Conservation (phyloP, 2,329 filamentous ascomycete species). For the Aulographum hederae region DNA sequence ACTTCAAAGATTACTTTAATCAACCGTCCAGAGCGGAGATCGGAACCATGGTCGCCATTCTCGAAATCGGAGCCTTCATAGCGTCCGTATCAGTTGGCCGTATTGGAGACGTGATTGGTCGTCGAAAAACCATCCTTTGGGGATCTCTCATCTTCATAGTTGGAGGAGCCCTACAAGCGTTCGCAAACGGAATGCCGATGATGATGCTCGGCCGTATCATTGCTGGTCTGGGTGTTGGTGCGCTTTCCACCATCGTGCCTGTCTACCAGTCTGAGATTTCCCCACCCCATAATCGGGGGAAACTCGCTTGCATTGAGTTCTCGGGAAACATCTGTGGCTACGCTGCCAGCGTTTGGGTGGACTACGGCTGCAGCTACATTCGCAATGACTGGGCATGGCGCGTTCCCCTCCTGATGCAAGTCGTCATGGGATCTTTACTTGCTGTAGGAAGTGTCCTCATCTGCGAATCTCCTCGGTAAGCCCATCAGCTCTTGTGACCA, state of each 20-base stretch:
- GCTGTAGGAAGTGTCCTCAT: slow-evolving; percentile 79
- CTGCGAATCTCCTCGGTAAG: slow-evolving; percentile 82
- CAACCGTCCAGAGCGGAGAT: slow-evolving; percentile 75
- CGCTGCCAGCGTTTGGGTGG: slow-evolving; percentile 92
- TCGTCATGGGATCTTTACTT: slow-evolving; percentile 77
- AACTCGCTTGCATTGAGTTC: slow-evolving; percentile 94
- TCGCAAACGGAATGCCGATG: slow-evolving; percentile 69
- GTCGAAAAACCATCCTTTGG: slow-evolving; percentile 79
- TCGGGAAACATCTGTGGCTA: slow-evolving; percentile 95
- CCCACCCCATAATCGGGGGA: slow-evolving; percentile 86
- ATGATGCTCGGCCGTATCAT: slow-evolving; percentile 44
- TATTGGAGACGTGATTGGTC: slow-evolving; percentile 80
- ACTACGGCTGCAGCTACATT: slow-evolving; percentile 92
- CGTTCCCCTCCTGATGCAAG: slow-evolving; percentile 77
- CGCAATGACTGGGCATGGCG: slow-evolving; percentile 76
- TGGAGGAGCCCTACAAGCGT: slow-evolving; percentile 71
- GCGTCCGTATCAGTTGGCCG: slow-evolving; percentile 74
- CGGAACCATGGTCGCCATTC: slow-evolving; percentile 93
- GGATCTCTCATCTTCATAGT: slow-evolving; percentile 75
- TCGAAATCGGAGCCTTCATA: slow-evolving; percentile 84
- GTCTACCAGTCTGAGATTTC: slow-evolving; percentile 45
- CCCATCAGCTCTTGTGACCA: slow-evolving; percentile 2
- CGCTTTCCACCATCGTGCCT: slow-evolving; percentile 31
- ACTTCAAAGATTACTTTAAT: slow-evolving; percentile 84
- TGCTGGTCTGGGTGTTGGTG: slow-evolving; percentile 31